phyloP scores from a whole-genome alignment of 306 rosid genomes.

The Cicer judaicum region DNA sequence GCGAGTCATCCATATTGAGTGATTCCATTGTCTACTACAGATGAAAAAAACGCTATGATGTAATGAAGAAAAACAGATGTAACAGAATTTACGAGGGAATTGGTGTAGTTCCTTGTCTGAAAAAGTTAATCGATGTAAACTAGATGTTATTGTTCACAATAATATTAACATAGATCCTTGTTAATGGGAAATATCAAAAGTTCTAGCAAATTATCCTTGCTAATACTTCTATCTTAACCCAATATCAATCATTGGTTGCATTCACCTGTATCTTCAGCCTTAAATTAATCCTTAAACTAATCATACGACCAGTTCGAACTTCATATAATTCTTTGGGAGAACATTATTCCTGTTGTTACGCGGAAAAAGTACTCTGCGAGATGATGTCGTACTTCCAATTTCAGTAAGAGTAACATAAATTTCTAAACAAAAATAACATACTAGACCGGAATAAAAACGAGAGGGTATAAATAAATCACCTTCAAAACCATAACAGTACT shows the following conservation, averaged over 20 bases:
- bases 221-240: not conserved
- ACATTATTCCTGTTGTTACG: no score
- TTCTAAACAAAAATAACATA: no score
- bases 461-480: no score
- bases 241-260: not conserved
- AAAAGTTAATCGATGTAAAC: not conserved
- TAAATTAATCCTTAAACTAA: not conserved
- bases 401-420: no score
- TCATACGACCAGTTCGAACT: no score
- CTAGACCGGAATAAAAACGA: no score
- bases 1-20: constrained; percentile 56
- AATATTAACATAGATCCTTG: not conserved
- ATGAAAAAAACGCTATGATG: constrained; percentile 21
- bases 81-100: not conserved
- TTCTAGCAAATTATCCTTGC: not conserved
- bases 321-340: no score
- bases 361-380: no score
- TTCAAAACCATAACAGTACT: no score
- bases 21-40: not conserved
- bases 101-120: not conserved
- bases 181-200: not conserved
- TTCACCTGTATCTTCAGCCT: not conserved
- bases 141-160: not conserved
- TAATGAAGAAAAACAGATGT: not conserved
- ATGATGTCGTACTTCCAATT: no score